Percentiles rank a stretch among this genome's conserved stretches.
Evolutionary conservation across 2,329 filamentous ascomycete species (phyloP).

Genomic region (Aspergillus novofumigatus): DNA sequence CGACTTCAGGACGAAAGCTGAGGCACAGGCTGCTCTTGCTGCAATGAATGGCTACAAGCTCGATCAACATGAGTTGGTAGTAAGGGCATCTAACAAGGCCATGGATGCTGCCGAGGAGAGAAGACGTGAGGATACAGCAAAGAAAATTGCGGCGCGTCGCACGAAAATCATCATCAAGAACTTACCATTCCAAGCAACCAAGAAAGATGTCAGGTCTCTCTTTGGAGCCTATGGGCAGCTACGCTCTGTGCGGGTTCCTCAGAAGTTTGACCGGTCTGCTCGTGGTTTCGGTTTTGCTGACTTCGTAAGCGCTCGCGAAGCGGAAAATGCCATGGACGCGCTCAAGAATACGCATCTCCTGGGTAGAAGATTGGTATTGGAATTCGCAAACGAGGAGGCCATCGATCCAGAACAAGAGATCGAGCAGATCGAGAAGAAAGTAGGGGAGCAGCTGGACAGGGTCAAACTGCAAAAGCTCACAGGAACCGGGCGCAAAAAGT

Average conservation of each 20-base stretch:
- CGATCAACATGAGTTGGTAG: constrained; percentile 79
- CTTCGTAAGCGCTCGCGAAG: constrained; percentile 87
- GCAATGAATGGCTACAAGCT: constrained; percentile 86
- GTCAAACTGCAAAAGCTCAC: constrained; percentile 86
- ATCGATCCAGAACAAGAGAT: constrained; percentile 95
- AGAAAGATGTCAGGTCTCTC: constrained; percentile 82
- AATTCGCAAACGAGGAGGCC: constrained; percentile 84
- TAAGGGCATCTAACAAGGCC: constrained; percentile 83
- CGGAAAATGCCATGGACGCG: constrained; percentile 83
- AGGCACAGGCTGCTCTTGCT: constrained; percentile 73
- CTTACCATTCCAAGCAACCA: constrained; percentile 88
- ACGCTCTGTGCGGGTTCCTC: constrained; percentile 85
- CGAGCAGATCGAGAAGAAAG: constrained; percentile 94
- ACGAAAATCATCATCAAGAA: constrained; percentile 99
- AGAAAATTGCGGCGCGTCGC: constrained; percentile 69
- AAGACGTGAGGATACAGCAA: constrained; percentile 74
- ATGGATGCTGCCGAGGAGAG: constrained; percentile 84
- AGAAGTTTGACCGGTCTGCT: constrained; percentile 85
- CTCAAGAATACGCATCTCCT: constrained; percentile 90
- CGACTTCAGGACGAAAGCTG: constrained; percentile 73
- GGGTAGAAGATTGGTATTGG: constrained; percentile 81
- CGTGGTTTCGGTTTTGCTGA: constrained; percentile 97
- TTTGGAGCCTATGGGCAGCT: constrained; percentile 90
- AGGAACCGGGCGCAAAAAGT: constrained; percentile 75
- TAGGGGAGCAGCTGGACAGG: constrained; percentile 83